Evolutionary conservation across 2,329 filamentous ascomycete genomes (phyloP), one percentile per base, ranked within the genome.

Genomic region (Aureobasidium melanogenum): DNA sequence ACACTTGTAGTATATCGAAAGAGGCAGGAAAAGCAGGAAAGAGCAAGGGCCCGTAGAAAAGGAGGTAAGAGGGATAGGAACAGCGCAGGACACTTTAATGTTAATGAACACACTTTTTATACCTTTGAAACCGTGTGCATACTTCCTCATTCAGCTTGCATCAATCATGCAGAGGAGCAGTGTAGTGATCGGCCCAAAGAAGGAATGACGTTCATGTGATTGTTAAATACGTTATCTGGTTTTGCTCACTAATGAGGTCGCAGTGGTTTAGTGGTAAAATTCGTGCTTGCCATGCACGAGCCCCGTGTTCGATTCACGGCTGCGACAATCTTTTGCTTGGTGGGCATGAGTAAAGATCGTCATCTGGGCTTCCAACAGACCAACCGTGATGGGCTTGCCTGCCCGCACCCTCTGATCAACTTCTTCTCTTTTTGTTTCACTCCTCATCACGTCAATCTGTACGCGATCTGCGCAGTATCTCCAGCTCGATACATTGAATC

Each of bases 231-330:
- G n/a, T n/a, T n/a, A n/a, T n/a, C n/a, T n/a, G n/a, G n/a, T n/a
- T n/a, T 8, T 22, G 28, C 30, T 32, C 30, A 19, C 5, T 22
- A 36, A 22, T 15, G 9, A 57, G 32, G 56, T 59, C 56, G 56
- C 56, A 59, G 56, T 59, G 56, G 56, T 59, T 59, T 59, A 59
- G 56, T 59, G 56, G 56, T 59, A 59, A 59, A 59, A 59, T 59
- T 59, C 56, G 56, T 59, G 43, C 43, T 59, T 59, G 56, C 56
- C 56, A 59, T 59, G 43, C 43, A 59, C 56, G 56, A 59, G 56
- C 56, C 56, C 56, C 56, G 56, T 59, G 56, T 59, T 59, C 56
- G 56, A 59, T 59, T 59, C 56, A 59, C 44, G 56, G 56, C 56
- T 59, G 56, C 56, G 56, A 59, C 56, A 59, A 14, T 19, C n/a